Evolutionary conservation across 2,329 filamentous ascomycete species (phyloP).

Genomic region (Aspergillus sp.): DNA sequence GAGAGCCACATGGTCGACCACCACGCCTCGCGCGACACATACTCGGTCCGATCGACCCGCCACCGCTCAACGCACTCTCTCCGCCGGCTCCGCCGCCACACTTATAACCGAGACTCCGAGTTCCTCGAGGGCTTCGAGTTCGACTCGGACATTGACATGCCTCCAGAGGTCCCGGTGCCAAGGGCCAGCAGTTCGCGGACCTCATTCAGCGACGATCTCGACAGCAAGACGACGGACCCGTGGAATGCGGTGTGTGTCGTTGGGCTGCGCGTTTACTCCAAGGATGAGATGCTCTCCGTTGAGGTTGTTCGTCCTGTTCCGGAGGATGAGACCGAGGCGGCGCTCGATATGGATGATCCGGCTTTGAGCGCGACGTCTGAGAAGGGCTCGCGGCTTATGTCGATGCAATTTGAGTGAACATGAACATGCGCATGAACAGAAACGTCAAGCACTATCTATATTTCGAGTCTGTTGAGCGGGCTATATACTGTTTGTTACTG

Average conservation of each 20-base stretch:
- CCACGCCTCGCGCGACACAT: constrained; percentile 1
- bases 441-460: not conserved
- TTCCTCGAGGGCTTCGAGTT: constrained; percentile 48
- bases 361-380: constrained; percentile 39
- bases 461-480: not conserved
- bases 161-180: constrained; percentile 30
- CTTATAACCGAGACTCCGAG: constrained; percentile 37
- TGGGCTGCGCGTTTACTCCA: constrained; percentile 62
- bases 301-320: constrained; percentile 55
- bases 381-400: constrained; percentile 21
- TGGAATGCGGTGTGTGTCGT: constrained; percentile 68
- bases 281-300: constrained; percentile 55
- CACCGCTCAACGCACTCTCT: constrained; percentile 12
- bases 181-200: constrained; percentile 20
- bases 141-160: constrained; percentile 49
- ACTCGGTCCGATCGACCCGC: constrained; percentile 15
- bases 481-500: not conserved
- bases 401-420: constrained; percentile 12
- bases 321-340: constrained; percentile 44
- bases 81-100: constrained; percentile 20
- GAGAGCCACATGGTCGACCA: constrained; percentile 23
- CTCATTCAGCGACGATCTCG: constrained; percentile 22
- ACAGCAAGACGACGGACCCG: constrained; percentile 41
- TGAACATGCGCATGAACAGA: not conserved
- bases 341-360: constrained; percentile 50